A percentile compares a stretch with the other conserved stretches of the same genome.
phyloP scores from a whole-genome alignment of 179 eudicot genomes.

The Pouteria campechiana region DNA sequence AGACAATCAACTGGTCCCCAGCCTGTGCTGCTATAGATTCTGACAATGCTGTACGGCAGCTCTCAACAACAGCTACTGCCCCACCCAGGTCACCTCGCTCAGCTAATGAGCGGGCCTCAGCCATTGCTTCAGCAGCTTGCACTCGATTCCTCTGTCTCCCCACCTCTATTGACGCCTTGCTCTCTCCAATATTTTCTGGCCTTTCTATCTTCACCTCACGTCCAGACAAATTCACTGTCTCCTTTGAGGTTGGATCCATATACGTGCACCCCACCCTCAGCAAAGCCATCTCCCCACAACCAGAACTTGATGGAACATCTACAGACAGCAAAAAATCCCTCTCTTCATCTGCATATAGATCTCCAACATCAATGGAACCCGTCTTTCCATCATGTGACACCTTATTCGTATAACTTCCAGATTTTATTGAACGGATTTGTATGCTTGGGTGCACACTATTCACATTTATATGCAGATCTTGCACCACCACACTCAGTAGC shows the following conservation, averaged over 20 bases:
- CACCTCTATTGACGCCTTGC: slow-evolving; percentile 54
- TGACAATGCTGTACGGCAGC: slow-evolving; percentile 25
- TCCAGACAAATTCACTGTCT: slow-evolving; percentile 19
- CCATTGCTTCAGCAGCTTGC: slow-evolving; percentile 64
- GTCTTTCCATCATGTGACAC: slow-evolving; percentile 20
- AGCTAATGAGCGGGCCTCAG: slow-evolving; percentile 49
- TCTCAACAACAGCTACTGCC: slow-evolving; percentile 44
- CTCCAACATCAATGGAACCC: slow-evolving; percentile 45
- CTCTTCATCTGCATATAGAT: slow-evolving; percentile 84
- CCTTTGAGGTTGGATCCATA: slow-evolving; percentile 47
- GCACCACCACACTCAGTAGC: slow-evolving; percentile 75
- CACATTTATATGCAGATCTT: slow-evolving; percentile 54
- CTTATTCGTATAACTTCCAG: slow-evolving; percentile 47
- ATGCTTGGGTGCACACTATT: slow-evolving; percentile 39
- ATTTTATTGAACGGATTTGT: slow-evolving; percentile 36
- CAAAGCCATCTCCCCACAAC: slow-evolving; percentile 27
- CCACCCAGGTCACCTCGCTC: slow-evolving; percentile 45
- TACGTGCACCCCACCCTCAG: slow-evolving; percentile 42
- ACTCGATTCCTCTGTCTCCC: slow-evolving; percentile 73
- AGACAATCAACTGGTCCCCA: slow-evolving; percentile 36
- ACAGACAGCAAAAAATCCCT: slow-evolving; percentile 55
- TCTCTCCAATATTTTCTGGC: slow-evolving; percentile 29
- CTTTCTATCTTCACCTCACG: slow-evolving; percentile 33
- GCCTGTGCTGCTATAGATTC: slow-evolving; percentile 38
- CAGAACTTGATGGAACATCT: slow-evolving; percentile 36